Percentiles rank a stretch among this genome's conserved stretches.
Conservation (phyloP, 768 basidiomycete species). For the Lenzites betulinus region DNA sequence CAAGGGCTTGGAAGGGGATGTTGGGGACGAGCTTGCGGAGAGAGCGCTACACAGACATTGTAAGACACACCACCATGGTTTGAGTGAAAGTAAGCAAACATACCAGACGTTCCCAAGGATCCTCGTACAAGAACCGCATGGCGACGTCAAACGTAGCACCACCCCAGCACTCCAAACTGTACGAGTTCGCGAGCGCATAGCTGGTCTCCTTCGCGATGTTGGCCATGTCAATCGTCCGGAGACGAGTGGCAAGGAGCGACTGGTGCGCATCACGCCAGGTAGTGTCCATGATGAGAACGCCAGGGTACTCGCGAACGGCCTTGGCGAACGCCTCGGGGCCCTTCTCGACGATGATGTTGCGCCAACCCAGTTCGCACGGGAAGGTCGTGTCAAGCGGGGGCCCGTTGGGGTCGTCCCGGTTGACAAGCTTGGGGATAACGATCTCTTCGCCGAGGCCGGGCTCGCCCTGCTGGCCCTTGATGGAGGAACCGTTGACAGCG, state of each 20-base stretch:
- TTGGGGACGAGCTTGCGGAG: conserved; percentile 96
- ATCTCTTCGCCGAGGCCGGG: conserved; percentile 93
- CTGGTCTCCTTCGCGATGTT: conserved; percentile 99
- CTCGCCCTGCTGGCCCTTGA: conserved; percentile 96
- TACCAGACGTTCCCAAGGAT: conserved; percentile 98
- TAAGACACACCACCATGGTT: background rate
- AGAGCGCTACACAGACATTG: conserved; percentile 57
- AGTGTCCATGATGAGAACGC: conserved; percentile 96
- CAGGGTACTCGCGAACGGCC: conserved; percentile 95
- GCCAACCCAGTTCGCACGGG: conserved; percentile 92
- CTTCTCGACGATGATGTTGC: conserved; percentile 97
- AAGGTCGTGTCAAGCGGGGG: conserved; percentile 74
- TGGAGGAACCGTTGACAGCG: conserved; percentile 96
- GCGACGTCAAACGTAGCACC: conserved; percentile 99
- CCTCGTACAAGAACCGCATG: conserved; percentile 99
- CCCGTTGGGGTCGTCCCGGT: conserved; percentile 74
- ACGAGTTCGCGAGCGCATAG: conserved; percentile 92
- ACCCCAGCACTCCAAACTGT: conserved; percentile 98
- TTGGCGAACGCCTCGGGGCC: conserved; percentile 99
- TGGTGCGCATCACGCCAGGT: conserved; percentile 99
- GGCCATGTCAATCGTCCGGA: conserved; percentile 95
- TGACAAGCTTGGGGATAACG: conserved; percentile 76
- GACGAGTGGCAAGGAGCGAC: conserved; percentile 92
- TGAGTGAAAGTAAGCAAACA: conserved; percentile 27
- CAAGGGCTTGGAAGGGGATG: conserved; percentile 96